phyloP scores from a whole-genome alignment of 2,329 filamentous ascomycete species.

The Diaporthe vaccinii region DNA sequence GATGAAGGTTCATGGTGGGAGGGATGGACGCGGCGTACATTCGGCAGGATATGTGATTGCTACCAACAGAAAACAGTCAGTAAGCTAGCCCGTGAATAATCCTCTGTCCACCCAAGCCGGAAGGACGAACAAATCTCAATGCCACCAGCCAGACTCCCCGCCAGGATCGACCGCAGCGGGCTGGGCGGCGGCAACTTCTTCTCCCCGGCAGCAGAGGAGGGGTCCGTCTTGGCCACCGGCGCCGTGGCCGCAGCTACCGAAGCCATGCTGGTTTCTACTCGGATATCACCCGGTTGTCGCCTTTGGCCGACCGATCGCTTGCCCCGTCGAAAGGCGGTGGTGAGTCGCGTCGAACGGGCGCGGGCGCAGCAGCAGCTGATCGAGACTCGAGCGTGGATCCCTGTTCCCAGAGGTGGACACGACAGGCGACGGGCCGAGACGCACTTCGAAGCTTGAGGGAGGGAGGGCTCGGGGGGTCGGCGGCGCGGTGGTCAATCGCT shows the following conservation, averaged over 20 bases:
- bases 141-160: slow-evolving; percentile 92
- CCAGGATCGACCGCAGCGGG: slow-evolving; percentile 88
- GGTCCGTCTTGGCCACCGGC: slow-evolving; percentile 41
- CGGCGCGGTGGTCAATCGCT: background rate
- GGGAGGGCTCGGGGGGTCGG: too few relatives aligned
- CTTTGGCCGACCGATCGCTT: too few relatives aligned
- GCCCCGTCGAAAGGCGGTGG: too few relatives aligned
- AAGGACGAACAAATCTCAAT: slow-evolving; percentile 83
- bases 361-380: too few relatives aligned
- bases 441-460: too few relatives aligned
- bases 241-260: slow-evolving; percentile 22
- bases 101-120: background rate
- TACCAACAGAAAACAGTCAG: slow-evolving; percentile 44
- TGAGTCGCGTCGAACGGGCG: too few relatives aligned
- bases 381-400: too few relatives aligned
- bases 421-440: too few relatives aligned
- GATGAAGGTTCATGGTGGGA: slow-evolving; percentile 30
- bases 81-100: slow-evolving; percentile 13
- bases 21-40: slow-evolving; percentile 68
- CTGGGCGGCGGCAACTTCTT: slow-evolving; percentile 69
- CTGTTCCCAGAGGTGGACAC: too few relatives aligned
- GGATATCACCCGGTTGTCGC: too few relatives aligned
- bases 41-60: slow-evolving; percentile 95
- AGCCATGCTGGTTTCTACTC: background rate
- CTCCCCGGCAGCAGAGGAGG: slow-evolving; percentile 43